Base-by-base conservation (phyloP, 2,329 filamentous ascomycete genomes). In the Penicillium sp. region DNA sequence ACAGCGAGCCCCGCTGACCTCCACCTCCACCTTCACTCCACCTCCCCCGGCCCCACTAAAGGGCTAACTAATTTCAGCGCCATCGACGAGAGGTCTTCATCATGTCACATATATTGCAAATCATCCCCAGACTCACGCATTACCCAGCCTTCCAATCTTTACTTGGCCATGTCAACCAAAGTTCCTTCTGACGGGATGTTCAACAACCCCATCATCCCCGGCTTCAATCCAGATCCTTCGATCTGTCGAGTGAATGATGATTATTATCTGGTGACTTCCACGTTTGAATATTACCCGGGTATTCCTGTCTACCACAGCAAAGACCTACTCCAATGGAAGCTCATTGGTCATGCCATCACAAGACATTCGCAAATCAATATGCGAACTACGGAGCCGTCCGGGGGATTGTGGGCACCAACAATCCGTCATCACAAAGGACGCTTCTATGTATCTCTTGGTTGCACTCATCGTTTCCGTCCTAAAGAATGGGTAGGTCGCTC, bases 211-310 rank as follows among this genome's bases (percentile, higher is more conserved):
- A 77, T 86, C 39, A 73, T 86, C 31, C 75, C 76, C 9, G 83
- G 83, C 22, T 86, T 85, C 73, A 85, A 86, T 54, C 81, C 83
- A 14, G 84, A 86, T 59, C 83, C 84, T 0, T 83, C 82, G 1
- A 75, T 82, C 48, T 61, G 80, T 10, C 71, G 79, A 9, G 76
- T 81, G 21, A 72, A 72, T 14, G 67, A 76, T 47, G 77, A 79
- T 60, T 86, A 82, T 65, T 86, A 81, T 64, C 76, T 86, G 21
- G 81, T 79, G 42, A 86, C 81, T 9, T 86, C 83, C 0, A 83
- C 82, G 0, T 86, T 86, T 49, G 83, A 86, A 63, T 83, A 77
- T 66, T 85, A 81, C 55, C 83, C 83, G 0, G 82, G 83, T 11
- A 79, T 81, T 14, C 80, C 82, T 34, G 81, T 86, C 55, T 83